Base-by-base conservation (phyloP, 2,329 filamentous ascomycete genomes). In the Penicillium crustosum region DNA sequence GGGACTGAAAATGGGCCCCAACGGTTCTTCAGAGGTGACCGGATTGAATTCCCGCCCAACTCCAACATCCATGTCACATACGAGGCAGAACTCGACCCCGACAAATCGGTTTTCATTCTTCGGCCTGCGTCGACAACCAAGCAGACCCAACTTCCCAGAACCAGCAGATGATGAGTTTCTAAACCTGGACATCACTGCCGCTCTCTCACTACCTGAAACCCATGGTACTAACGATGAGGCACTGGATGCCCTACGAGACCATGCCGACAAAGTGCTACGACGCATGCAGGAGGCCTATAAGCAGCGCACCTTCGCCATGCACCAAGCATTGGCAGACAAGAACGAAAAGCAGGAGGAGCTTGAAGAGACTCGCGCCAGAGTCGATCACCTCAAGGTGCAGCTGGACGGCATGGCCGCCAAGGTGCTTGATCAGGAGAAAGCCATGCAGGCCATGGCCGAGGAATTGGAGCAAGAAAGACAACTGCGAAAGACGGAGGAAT, bases 261-360 rank as follows among this genome's bases (percentile, higher is more conserved):
- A 83, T 63, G 84, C 84, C 45, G 82, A 83, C 64, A 73, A 72
- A n/a, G 72, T 85, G 1, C 75, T 87, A 45, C 73, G 77, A 53
- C 78, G 79, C 31, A 79, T 86, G 66, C 85, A 86, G 69, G 71
- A 73, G 5, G 83, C 83, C 3, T 86, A 87, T 70, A 81, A 81
- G 61, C 73, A 79, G 59, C 77, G 82, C 57, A 77, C 76, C 1
- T 77, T 79, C 52, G 76, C 78, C 31, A 73, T 87, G 43, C 77
- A 79, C 39, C 78, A 82, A 59, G 77, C 79, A 4, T 73, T 79
- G 36, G 81, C 80, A 4, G 83, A 86, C 63, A 81, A 84, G 58
- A 81, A 79, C 51, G 81, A 82, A 12, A 82, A 84, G 63, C 77
- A 79, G n/a, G 85, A 87, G 61, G 85, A 87, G 68, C 76, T 85